Evolutionary conservation across 306 rosid species (phyloP).

Genomic region (Pueraria montana): DNA sequence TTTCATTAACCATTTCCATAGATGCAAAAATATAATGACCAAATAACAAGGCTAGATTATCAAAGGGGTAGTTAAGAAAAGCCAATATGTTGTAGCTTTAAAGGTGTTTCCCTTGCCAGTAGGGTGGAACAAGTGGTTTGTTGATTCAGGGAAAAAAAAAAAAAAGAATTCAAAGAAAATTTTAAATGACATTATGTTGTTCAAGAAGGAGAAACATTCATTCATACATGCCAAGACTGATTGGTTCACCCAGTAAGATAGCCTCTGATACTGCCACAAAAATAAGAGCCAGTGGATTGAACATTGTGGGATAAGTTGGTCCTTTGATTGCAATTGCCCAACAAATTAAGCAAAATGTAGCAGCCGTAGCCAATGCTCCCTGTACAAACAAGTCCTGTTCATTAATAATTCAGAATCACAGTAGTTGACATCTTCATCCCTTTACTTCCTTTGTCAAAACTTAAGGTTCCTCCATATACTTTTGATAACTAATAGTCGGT

Average conservation of each 20-base stretch:
- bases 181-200: background rate
- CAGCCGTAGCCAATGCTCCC: slow-evolving; percentile 73
- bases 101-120: background rate
- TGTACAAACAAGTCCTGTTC: slow-evolving; percentile 26
- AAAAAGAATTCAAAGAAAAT: background rate
- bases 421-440: background rate
- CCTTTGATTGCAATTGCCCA: slow-evolving; percentile 69
- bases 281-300: slow-evolving; percentile 75
- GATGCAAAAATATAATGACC: background rate
- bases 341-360: slow-evolving; percentile 68
- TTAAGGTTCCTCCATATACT: background rate
- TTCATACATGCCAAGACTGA: slow-evolving; percentile 65
- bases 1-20: background rate
- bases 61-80: background rate
- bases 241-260: slow-evolving; percentile 61
- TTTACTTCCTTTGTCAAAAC: background rate
- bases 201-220: background rate
- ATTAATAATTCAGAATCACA: background rate
- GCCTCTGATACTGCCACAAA: slow-evolving; percentile 74
- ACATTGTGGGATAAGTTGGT: slow-evolving; percentile 80
- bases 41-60: background rate
- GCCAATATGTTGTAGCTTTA: background rate
- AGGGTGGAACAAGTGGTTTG: background rate
- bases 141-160: too few species aligned
- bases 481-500: background rate